Base-by-base conservation (phyloP, 108 stramenopile species). In the Cylindrotheca fusiformis region DNA sequence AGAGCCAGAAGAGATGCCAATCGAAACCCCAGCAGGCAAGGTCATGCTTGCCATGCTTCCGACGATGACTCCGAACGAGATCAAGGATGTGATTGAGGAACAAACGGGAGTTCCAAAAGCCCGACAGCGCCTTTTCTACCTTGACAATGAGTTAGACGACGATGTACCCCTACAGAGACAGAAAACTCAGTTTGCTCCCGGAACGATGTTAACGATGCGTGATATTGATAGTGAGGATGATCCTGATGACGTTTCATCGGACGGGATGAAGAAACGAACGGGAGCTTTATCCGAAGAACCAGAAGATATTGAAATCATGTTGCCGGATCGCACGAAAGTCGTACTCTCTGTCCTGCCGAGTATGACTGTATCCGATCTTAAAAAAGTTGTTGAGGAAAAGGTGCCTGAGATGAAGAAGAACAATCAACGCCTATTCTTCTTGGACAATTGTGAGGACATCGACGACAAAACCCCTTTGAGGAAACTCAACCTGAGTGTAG, bases 361-460 rank as follows among this genome's bases (percentile, higher is more conserved):
- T 10, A 63, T 50, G 29, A 71, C 61, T 22, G 54, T 71, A 3
- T 18, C 31, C 19, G 61, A 71, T 56, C 14, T 63, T 18, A 55
- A 63, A 20, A 45, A 55, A 18, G 50, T 71, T 21, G 26, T 71
- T 1, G 60, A 62, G 21, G 53, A 32, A 31, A 24, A 56, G 44
- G 41, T 60, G 8, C 61, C 55, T 32, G 69, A 62, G 17, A 28
- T 17, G 33, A 63, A 56, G 31, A 52, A 23, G 12, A 63, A 24
- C 2, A 48, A 63, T 23, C 29, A 48, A 48, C 24, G 61, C 3
- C 29, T 55, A 21, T 71, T 71, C 52, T 71, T 71, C 53, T 56
- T 56, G 0, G 55, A 71, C 45, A 52, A 32, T 32, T 6, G 14
- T 41, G 36, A 14, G 6, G 14, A 41, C 6, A 41, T 41, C 36